Percentiles rank a stretch among this genome's conserved stretches.
Evolutionary conservation across 805 yeast genomes (phyloP).

Genomic region (Saccharomycopsis vini): DNA sequence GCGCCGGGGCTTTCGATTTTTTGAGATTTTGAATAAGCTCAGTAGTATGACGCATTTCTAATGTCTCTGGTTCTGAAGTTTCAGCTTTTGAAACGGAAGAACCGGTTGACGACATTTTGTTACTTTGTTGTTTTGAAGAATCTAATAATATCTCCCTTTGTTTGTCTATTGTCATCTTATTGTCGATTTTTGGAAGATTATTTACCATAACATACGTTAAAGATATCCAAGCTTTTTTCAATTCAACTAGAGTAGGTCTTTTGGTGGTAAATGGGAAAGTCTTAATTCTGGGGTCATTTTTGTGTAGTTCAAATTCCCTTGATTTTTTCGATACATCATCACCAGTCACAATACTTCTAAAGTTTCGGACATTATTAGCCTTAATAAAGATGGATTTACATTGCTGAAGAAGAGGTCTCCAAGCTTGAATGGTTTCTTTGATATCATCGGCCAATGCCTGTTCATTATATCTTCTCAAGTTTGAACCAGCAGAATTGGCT

Average conservation of each 20-base stretch:
- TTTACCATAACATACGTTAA: conserved; percentile 50
- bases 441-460: conserved; percentile 73
- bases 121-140: conserved; percentile 22
- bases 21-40: conserved; percentile 55
- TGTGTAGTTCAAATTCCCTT: conserved; percentile 30
- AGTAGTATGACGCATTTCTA: conserved; percentile 41
- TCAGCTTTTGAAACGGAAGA: conserved; percentile 13
- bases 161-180: conserved; percentile 23
- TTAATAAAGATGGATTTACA: conserved; percentile 71
- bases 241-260: conserved; percentile 74
- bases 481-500: conserved; percentile 94
- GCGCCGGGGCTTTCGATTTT: conserved; percentile 68
- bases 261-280: conserved; percentile 83
- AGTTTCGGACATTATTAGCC: conserved; percentile 67
- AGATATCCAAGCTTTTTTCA: conserved; percentile 78
- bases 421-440: conserved; percentile 51
- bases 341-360: conserved; percentile 57
- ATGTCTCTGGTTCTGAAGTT: conserved; percentile 20
- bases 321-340: conserved; percentile 32
- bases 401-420: conserved; percentile 51
- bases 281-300: conserved; percentile 54
- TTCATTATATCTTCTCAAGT: conserved; percentile 82
- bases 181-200: conserved; percentile 44
- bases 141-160: conserved; percentile 25
- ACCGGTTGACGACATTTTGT: conserved; percentile 19